Evolutionary conservation across 805 yeast species (phyloP), one percentile per base, ranked within the genome.

Genomic region (Ogataea populi-albae): DNA sequence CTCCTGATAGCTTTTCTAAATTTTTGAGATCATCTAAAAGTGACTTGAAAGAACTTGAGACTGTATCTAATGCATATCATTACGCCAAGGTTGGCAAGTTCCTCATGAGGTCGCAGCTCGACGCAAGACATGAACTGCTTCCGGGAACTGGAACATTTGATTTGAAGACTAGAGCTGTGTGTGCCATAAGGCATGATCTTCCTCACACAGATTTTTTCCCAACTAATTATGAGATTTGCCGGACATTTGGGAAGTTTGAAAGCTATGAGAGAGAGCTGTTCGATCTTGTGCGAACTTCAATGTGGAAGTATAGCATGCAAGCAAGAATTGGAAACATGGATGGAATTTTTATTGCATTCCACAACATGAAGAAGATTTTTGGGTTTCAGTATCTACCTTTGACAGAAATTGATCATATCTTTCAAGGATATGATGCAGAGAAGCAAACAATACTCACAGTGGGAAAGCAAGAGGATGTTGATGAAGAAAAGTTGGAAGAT

Each of bases 301-400:
- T 91, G 61, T 65, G 91, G 48, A 91, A 91, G 61, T 91, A 91
- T 54, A 74, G 85, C 3, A 68, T 91, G 46, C 98, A 93, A 59
- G 98, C 96, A 0, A 70, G 97, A 43, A 84, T 91, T 26, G 98
- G 98, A 3, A 79, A 84, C 50, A 91, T 93, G 98, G 97, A 89
- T 60, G 98, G 98, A 5, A 86, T 93, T 3, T 87, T 86, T 48
- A 70, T 91, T 11, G 96, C 96, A 0, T 91, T 81, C 58, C 98
- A 91, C 59, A 91, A 89, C 57, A 73, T 87, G 34, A 69, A 75
- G 20, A 66, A 78, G 31, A 74, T 89, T 49, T 86, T 91, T 61
- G 98, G 97, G 3, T 93, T 88, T 59, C 91, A 88, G 58, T 91
- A 91, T 57, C 56, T 91, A 19, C 89, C 95, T 1, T 63, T 89